Evolutionary conservation across 768 basidiomycete species (phyloP), one percentile per base, ranked within the genome.

Genomic region (Psilocybe sp.): DNA sequence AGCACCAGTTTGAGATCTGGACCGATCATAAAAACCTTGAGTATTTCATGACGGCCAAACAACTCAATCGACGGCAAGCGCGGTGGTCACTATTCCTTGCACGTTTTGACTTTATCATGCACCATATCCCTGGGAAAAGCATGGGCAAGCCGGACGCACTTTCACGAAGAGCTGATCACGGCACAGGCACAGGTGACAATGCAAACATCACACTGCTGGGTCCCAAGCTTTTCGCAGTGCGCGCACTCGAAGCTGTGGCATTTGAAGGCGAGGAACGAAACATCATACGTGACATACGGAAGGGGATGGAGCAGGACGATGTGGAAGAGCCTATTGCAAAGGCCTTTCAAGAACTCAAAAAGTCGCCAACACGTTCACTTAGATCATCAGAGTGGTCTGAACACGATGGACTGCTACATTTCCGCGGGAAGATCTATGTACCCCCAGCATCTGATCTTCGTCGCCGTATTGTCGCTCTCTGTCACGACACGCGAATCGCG

Each of bases 11-110:
- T 33, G 60, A 68, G 44, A 59, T 76, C 33, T 51, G 61, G 46
- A 65, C 65, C 0, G 62, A 76, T 44, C 67, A 73, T 46, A 66
- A 70, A 40, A 76, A 79, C 31, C 65, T 79, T 0, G 57, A 67
- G 32, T 78, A 78, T 49, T 79, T 78, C 60, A 51, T 50, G n/a
- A 65, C 59, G 3, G 54, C 71, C 1, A 60, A 69, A 42, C 65
- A 71, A 8, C 62, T 80, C 0, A 77, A 68, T 50, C 55, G 65
- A 4, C 44, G 71, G 10, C 76, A 80, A 60, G 74, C 69, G 0
- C 48, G 68, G 6, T 81, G 78, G 78, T 60, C 66, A 0, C 49
- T 64, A 0, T 56, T 64, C 11, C 60, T 80, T 0, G 53, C 67
- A 0, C 58, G 69, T 7, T 76, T 66, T 51, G 56, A 74, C 35